Conservation (phyloP, 2,329 filamentous ascomycete species). For the Zopfia rhizophila region DNA sequence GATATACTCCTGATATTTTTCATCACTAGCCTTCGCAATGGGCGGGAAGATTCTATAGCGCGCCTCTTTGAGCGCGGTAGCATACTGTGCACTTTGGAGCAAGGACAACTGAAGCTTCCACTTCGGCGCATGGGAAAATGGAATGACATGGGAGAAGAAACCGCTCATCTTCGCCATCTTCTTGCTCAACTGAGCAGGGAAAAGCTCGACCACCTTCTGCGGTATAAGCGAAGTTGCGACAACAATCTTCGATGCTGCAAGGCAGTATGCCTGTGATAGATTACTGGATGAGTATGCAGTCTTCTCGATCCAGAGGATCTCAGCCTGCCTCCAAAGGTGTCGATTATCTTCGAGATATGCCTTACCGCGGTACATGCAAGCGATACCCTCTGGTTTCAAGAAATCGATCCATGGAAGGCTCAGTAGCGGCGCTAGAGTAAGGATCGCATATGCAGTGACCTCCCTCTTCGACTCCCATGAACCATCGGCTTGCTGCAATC, state of each 20-base stretch:
- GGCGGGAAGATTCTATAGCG: constrained; percentile 25
- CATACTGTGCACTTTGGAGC: constrained; percentile 14
- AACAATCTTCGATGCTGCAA: constrained; percentile 39
- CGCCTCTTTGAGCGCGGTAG: constrained; percentile 6
- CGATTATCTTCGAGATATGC: constrained; percentile 22
- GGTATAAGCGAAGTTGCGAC: constrained; percentile 8
- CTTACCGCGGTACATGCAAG: constrained; percentile 22
- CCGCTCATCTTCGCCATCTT: constrained; percentile 20
- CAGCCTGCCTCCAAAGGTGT: constrained; percentile 12
- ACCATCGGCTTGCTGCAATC: constrained; percentile 17
- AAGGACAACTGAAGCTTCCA: constrained; percentile 24
- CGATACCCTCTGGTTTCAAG: constrained; percentile 16
- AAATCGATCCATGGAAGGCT: constrained; percentile 35
- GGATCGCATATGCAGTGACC: constrained; percentile 24
- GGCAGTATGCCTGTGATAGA: constrained; percentile 34
- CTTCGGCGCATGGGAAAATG: constrained; percentile 14
- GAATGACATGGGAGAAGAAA: constrained; percentile 13
- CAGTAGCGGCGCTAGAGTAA: constrained; percentile 20
- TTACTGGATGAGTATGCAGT: constrained; percentile 24
- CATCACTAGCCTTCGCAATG: constrained; percentile 22
- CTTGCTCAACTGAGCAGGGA: constrained; percentile 16
- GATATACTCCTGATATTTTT: constrained; percentile 39
- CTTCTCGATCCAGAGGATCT: constrained; percentile 24
- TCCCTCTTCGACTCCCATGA: constrained; percentile 26
- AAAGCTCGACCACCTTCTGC: constrained; percentile 11